Evolutionary conservation across 495 filamentous ascomycete genomes (phyloP), one percentile per base, ranked within the genome.

Genomic region (Cairneyella variabilis): DNA sequence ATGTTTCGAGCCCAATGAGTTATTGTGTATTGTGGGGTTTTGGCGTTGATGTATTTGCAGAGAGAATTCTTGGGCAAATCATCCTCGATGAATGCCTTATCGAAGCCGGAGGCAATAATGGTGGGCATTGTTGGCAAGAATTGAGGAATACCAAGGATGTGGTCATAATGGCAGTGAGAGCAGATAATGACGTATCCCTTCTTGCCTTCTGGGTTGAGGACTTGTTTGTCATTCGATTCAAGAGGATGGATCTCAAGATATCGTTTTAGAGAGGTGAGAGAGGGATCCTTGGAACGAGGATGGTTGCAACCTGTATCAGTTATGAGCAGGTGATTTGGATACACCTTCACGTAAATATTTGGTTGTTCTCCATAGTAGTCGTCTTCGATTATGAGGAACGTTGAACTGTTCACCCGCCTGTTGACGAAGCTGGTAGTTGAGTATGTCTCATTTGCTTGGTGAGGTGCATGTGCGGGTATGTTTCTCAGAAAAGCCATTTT

Each of bases 141-240:
- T 30, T 61, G 50, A 10, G 53, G 40, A 14, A 72, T 60, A 37
- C 68, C 71, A 17, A 68, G 61, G 18, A 68, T 70, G 41, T 72
- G 69, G 45, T 73, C 70, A 54, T 68, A 71, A 41, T 73, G 70
- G 53, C 70, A 73, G 53, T 73, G 70, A 7, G 65, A 66, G 47
- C 66, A 68, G 40, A 72, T 64, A 38, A 73, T 63, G 14, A 66
- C 26, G 52, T 73, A 73, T 22, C 48, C 34, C 20, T 63, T 67
- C 26, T 45, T 56, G 10, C 52, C 46, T 14, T 28, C 11, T 16
- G 66, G 62, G 49, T 72, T 73, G 7, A 74, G 49, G 10, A 58
- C 53, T 49, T 49, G 51, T 28, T 61, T 43, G 27, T 60, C 40
- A 48, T 72, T 71, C n/a, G 18, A 49, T 10, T 56, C 21, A n/a